Evolutionary conservation across 257 asterid species (phyloP).

Genomic region (Euphrasia confusa): DNA sequence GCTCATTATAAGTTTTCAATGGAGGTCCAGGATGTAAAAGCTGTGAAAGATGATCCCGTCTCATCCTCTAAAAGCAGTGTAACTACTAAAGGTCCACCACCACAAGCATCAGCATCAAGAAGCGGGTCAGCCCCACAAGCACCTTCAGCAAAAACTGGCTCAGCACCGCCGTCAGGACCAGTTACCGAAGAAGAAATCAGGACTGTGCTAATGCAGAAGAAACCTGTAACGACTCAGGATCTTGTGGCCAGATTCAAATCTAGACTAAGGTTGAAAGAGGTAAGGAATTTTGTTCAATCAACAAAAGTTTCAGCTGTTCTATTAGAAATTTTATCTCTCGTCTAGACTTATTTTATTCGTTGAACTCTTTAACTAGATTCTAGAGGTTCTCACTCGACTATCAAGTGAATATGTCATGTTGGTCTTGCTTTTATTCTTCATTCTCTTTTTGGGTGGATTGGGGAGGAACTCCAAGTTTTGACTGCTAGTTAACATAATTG

Average conservation of each 20-base stretch:
- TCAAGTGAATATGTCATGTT: no score
- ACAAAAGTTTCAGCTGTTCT: no score
- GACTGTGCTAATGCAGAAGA: slow-evolving; percentile 60
- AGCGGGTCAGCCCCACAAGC: slow-evolving; percentile 40
- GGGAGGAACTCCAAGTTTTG: no score
- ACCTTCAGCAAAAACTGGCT: slow-evolving; percentile 40
- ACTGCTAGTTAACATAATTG: no score
- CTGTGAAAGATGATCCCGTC: slow-evolving; percentile 53
- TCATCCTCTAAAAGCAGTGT: slow-evolving; percentile 40
- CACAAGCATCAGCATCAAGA: slow-evolving; percentile 45
- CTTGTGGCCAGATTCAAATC: slow-evolving; percentile 86
- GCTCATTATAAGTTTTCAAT: neutral
- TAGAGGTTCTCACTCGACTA: no score
- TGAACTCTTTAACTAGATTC: no score
- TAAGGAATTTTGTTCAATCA: slow-evolving; percentile 19
- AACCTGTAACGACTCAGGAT: slow-evolving; percentile 83
- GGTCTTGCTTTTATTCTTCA: no score
- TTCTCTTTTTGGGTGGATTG: no score
- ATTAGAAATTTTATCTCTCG: no score
- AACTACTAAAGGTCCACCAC: slow-evolving; percentile 47
- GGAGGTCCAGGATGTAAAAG: slow-evolving; percentile 53
- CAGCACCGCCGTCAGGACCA: slow-evolving; percentile 59
- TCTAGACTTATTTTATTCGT: no score
- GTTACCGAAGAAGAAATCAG: slow-evolving; percentile 91
- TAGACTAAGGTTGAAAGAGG: slow-evolving; percentile 83